Evolutionary conservation across 192 early-diverging fungal species (phyloP), one percentile per base, ranked within the genome.

Genomic region (Geranomyces michiganensis): DNA sequence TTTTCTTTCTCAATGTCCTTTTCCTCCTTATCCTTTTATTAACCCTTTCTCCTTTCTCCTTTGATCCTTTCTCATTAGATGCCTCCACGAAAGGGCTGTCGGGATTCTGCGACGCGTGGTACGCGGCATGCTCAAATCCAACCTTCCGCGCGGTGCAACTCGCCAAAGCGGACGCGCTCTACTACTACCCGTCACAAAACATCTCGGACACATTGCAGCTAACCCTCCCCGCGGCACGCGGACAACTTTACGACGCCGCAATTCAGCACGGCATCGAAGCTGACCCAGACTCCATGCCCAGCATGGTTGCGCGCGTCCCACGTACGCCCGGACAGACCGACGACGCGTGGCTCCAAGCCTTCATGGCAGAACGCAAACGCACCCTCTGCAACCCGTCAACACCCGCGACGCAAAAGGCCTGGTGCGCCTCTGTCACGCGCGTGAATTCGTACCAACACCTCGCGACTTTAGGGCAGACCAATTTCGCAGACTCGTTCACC

Each of bases 241-340:
- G 71, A 14, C 80, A 82, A 72, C 43, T 87, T 17, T 87, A 83
- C 61, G 84, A 87, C 51, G 74, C 83, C 0, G 76, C 69, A 0
- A 78, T 87, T 46, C 76, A 84, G 51, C 75, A 78, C 21, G 71
- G 73, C 8, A 43, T 67, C 0, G 78, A 70, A 6, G 32, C 56
- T 13, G 84, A 82, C 32, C 36, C 68, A 7, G 84, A 85, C 70
- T 71, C 71, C 6, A 53, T 84, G 24, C 36, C 26, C 0, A 36
- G 75, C 0, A 56, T 87, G 8, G 73, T 76, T 13, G 68, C 58
- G 8, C 44, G 78, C 44, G 44, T 55, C 0, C 61, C 70, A 9
- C 76, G 73, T 0, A 78, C 60, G 10, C 60, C 26, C 26, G 27
- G 46, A 60, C 69, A 82, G 68, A 43, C 32, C 33, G 70, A 72